A percentile compares a stretch with the other conserved stretches of the same genome.
Conservation (phyloP, 2,329 filamentous ascomycete species). For the Eutypella sp. region DNA sequence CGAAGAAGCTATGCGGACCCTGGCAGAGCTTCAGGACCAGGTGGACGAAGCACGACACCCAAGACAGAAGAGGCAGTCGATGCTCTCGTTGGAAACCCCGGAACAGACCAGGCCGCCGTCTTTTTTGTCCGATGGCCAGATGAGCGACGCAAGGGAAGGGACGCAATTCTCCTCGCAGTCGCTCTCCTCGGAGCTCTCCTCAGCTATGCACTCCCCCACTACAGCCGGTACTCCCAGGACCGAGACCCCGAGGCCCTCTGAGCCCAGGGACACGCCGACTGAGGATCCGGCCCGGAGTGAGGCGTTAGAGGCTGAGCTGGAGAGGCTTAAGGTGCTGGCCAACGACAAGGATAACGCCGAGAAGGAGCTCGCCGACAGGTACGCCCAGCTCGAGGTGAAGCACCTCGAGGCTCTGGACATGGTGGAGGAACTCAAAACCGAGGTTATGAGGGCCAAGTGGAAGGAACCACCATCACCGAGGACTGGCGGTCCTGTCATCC, state of each 20-base stretch:
- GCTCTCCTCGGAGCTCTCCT: slow-evolving; percentile 90
- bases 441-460: slow-evolving; percentile 71
- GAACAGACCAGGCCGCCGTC: slow-evolving; percentile 60
- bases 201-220: slow-evolving; percentile 69
- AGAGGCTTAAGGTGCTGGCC: slow-evolving; percentile 64
- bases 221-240: slow-evolving; percentile 59
- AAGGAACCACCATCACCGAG: slow-evolving; percentile 57
- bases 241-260: slow-evolving; percentile 45
- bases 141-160: slow-evolving; percentile 64
- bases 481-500: slow-evolving; percentile 71
- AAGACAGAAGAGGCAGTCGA: slow-evolving; percentile 47
- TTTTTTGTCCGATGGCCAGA: slow-evolving; percentile 77
- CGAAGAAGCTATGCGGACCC: slow-evolving; percentile 74
- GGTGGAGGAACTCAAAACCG: slow-evolving; percentile 85
- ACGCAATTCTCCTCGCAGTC: slow-evolving; percentile 76
- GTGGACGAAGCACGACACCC: slow-evolving; percentile 73
- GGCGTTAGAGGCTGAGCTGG: slow-evolving; percentile 59
- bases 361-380: slow-evolving; percentile 67
- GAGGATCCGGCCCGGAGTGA: slow-evolving; percentile 33
- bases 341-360: slow-evolving; percentile 74
- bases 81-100: slow-evolving; percentile 49
- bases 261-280: slow-evolving; percentile 32
- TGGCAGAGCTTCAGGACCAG: slow-evolving; percentile 81
- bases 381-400: slow-evolving; percentile 75
- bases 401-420: slow-evolving; percentile 79